Evolutionary conservation across 805 yeast species (phyloP).

Genomic region (Lachancea cidri): DNA sequence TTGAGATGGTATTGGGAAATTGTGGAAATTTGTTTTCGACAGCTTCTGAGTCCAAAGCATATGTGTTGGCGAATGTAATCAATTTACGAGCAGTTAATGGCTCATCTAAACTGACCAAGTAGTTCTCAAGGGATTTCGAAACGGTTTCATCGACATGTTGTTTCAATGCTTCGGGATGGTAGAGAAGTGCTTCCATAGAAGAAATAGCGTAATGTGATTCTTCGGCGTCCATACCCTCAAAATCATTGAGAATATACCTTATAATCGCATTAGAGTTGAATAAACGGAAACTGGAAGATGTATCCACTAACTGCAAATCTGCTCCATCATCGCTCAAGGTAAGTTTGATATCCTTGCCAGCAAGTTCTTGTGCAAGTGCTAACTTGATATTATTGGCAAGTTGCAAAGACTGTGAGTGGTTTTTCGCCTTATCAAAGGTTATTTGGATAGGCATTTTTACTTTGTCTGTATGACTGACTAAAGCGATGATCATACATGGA

Average conservation of each 20-base stretch:
- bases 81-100: conserved; percentile 46
- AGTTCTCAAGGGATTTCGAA: conserved; percentile 34
- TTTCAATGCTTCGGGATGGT: conserved; percentile 27
- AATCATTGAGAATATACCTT: conserved; percentile 53
- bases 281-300: conserved; percentile 37
- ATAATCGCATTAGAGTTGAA: conserved; percentile 67
- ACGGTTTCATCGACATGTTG: conserved; percentile 42
- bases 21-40: conserved; percentile 24
- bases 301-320: conserved; percentile 26
- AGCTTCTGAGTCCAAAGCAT: conserved; percentile 35
- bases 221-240: conserved; percentile 33
- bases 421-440: conserved; percentile 27
- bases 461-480: not conserved
- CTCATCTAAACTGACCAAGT: conserved; percentile 25
- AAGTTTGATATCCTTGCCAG: conserved; percentile 21
- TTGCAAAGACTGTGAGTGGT: conserved; percentile 15
- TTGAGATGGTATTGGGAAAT: conserved; percentile 35
- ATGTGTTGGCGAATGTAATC: conserved; percentile 54
- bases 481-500: not conserved
- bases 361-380: conserved; percentile 28
- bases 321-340: conserved; percentile 17
- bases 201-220: conserved; percentile 24
- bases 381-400: conserved; percentile 31
- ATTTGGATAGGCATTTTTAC: conserved; percentile 19
- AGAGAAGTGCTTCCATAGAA: conserved; percentile 18